Evolutionary conservation across 176 grass and related monocot genomes (phyloP), one percentile per base, ranked within the genome.

Genomic region (Chloris gayana): DNA sequence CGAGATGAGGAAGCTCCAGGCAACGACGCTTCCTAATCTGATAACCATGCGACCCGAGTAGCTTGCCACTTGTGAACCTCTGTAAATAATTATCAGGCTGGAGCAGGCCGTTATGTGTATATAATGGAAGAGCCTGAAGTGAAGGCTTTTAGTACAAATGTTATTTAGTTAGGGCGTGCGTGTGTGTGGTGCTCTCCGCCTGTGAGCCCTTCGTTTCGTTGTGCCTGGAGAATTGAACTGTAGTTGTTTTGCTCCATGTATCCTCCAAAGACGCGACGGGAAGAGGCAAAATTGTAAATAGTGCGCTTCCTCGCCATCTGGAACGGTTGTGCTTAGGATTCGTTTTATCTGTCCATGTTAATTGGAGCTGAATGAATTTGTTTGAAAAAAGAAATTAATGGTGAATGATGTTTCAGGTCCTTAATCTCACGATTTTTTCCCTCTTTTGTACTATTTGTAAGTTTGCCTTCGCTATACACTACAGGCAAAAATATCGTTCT

Each of bases 1-100:
- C 0, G 96, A 93, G 88, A 87, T 98, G 44, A 95, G 86, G 84
- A 98, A 95, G 90, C 75, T 98, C 47, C 88, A 84, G 75, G 83
- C 65, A 29, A 80, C 82, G 17, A 82, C 79, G 56, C 96, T 98
- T 32, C 96, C 92, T 19, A 93, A 89, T 80, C 90, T 98, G 75
- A 79, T 93, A 7, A 98, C 50, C 45, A 38, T 95, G 64, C 77
- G 96, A 22, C 96, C 96, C 7, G 82, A 95, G 77, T 98, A 87
- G 76, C n/a, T 84, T 64, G 14, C 12, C 69, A 21, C 15, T n/a
- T 32, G n/a, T 3, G 18, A 29, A 17, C 26, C 47, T 7, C 56
- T 87, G 84, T 80, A 71, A 72, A 84, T 90, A 80, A 56, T 70
- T 24, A 57, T 72, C 29, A 65, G 45, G 27, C 5, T 64, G 54